phyloP scores from a whole-genome alignment of 225 moss, liverwort and hornwort species.

The Takakia lepidozioides region DNA sequence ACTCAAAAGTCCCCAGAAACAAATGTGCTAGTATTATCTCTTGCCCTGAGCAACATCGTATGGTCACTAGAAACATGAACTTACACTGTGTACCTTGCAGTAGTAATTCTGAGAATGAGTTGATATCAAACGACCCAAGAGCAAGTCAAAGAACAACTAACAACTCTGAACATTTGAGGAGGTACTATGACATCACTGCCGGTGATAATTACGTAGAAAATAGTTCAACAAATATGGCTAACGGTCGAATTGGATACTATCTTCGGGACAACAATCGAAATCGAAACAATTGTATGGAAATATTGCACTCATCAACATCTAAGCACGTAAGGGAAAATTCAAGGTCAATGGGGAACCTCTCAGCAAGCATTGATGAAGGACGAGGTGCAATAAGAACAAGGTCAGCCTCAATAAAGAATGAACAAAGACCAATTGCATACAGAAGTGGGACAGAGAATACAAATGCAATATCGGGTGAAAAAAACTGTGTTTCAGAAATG shows the following conservation, averaged over 20 bases:
- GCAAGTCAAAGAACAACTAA: conserved; percentile 4
- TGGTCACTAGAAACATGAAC: conserved; percentile 29
- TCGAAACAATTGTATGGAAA: conserved; percentile 19
- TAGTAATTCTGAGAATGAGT: conserved; percentile 12
- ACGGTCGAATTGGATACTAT: conserved; percentile 30
- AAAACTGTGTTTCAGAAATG: neutral
- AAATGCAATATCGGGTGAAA: too few species aligned
- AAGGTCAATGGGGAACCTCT: too few species aligned
- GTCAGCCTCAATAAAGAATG: too few species aligned
- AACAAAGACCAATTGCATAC: too few species aligned
- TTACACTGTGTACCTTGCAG: conserved; percentile 19
- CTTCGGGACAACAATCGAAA: conserved; percentile 25
- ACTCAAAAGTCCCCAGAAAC: conserved; percentile 46
- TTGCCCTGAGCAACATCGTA: conserved; percentile 21
- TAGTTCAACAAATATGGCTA: conserved; percentile 16
- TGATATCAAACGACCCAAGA: conserved; percentile 12
- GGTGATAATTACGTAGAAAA: conserved; percentile 20
- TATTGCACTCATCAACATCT: too few species aligned
- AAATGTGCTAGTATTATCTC: conserved; percentile 13
- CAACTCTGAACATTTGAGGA: too few species aligned
- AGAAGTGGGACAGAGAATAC: too few species aligned
- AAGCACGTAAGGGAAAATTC: conserved; percentile 15
- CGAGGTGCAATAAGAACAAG: too few species aligned
- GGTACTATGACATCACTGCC: too few species aligned
- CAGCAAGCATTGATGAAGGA: too few species aligned